Conservation (phyloP, 768 basidiomycete genomes). For the Suillus paluster region DNA sequence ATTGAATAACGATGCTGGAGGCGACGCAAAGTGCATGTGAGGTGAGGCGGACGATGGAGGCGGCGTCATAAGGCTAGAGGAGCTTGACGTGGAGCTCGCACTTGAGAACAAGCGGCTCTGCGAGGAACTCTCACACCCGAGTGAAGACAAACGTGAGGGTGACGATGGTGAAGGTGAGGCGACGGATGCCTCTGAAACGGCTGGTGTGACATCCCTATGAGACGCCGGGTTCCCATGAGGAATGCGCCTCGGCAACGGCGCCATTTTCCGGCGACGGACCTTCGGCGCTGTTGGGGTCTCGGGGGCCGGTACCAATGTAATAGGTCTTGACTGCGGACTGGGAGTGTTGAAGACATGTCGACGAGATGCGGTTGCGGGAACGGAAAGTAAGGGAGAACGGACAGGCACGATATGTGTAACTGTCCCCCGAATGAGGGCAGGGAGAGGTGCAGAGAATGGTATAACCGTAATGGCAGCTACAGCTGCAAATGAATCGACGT, state of each 20-base stretch:
- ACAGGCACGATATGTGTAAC: not conserved
- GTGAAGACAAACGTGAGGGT: conserved; percentile 2
- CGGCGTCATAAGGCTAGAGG: conserved; percentile 1
- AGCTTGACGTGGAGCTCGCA: not conserved
- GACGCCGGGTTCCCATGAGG: conserved; percentile 20
- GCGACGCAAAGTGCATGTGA: not conserved
- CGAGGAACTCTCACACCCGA: not conserved
- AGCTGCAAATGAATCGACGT: conserved; percentile 8
- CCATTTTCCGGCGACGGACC: conserved; percentile 19
- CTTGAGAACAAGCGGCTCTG: conserved; percentile 7
- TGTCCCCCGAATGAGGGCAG: conserved; percentile 17
- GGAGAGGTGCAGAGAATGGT: conserved; percentile 20
- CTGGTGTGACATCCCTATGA: conserved; percentile 17
- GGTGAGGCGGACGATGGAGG: conserved; percentile 5
- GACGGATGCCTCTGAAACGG: conserved; percentile 12
- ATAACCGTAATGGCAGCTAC: conserved; percentile 17
- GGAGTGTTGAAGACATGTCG: conserved; percentile 23
- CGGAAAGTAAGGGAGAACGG: conserved; percentile 6
- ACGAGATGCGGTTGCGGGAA: conserved; percentile 14
- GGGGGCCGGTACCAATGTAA: conserved; percentile 15
- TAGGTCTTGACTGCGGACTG: conserved; percentile 18
- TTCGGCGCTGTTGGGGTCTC: not conserved
- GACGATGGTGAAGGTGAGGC: conserved; percentile 6
- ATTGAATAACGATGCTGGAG: not conserved
- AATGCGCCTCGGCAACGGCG: conserved; percentile 29